Base-by-base conservation (phyloP, 129 eudicot species). In the Lonicera japonica region DNA sequence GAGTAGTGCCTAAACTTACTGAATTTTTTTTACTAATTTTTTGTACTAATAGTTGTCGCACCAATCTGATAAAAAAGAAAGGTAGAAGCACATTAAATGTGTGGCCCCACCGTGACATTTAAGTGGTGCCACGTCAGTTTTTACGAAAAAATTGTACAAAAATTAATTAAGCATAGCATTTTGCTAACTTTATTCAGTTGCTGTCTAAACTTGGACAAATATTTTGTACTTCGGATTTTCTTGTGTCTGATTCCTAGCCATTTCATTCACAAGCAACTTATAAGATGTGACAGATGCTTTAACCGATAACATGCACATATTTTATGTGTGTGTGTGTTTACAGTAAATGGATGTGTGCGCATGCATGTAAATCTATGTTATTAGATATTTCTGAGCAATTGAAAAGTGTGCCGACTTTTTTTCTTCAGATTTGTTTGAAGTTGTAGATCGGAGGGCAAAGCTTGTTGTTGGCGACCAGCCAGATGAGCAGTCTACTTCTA, bases 391-490 rank as follows among this genome's bases (percentile, higher is more conserved):
- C 16, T 22, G 48, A 63, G 21, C 20, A 66, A 21, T 22, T 18
- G 16, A 22, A n/a, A 58, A 62, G 17, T 40, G 21, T 20, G 15
- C 45, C 40, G 48, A 56, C 50, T 21, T 13, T 77, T 58, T 64
- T 69, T 72, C 60, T 45, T 66, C 79, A 94, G 99, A 86, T 81
- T 77, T 94, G 75, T 94, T 94, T 75, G 99, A 94, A 76, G 99
- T 85, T 60, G 99, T 94, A 25, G 99, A 94, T 73, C 84, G 95
- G 53, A 88, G 89, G 77, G 99, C 94, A 40, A 94, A 94, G 80
- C 95, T 85, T 70, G 99, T 73, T 54, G 99, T 81, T 61, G 95
- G 92, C 29, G 94, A 85, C 58, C 56, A 72, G n/a, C 24, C 85
- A 25, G 99, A 94, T 46, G 99, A 94, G 58, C 84, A 72, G 70